phyloP scores from a whole-genome alignment of 2,329 filamentous ascomycete species.

The Leptographium flavum region DNA sequence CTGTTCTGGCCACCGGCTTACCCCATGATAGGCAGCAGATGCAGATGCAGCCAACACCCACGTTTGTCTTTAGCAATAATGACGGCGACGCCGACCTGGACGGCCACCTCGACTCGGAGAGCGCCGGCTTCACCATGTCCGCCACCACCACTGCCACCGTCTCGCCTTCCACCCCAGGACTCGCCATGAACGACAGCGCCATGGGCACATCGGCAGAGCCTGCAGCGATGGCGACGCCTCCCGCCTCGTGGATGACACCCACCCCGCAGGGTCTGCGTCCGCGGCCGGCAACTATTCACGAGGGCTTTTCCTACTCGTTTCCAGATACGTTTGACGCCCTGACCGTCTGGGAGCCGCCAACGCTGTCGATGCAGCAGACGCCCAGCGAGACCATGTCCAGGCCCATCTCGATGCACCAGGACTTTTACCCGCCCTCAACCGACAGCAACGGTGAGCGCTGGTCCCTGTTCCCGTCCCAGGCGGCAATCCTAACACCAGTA shows the following conservation, averaged over 20 bases:
- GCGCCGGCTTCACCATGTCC: neutral
- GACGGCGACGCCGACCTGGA: neutral
- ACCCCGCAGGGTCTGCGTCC: conserved; percentile 34
- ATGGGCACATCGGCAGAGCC: conserved; percentile 32
- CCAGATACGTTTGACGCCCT: conserved; percentile 37
- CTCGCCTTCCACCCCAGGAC: conserved; percentile 25
- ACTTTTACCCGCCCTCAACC: conserved; percentile 36
- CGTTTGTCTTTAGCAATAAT: neutral
- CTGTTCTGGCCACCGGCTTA: conserved; percentile 4
- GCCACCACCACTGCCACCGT: conserved; percentile 20
- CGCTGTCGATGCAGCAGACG: conserved; percentile 34
- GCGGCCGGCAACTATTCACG: conserved; percentile 45
- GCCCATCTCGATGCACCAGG: conserved; percentile 43
- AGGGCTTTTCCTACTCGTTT: conserved; percentile 45
- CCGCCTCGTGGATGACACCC: conserved; percentile 41
- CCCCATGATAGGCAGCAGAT: conserved; percentile 8
- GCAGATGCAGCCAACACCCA: neutral
- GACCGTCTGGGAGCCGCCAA: conserved; percentile 43
- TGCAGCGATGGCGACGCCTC: conserved; percentile 22
- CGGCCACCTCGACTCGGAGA: conserved; percentile 19
- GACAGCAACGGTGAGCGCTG: neutral
- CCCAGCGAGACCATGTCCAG: conserved; percentile 37
- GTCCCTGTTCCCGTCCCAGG: neutral
- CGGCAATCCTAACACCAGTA: conserved; percentile 12
- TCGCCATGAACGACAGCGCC: conserved; percentile 37